Evolutionary conservation across 306 rosid genomes (phyloP), one percentile per base, ranked within the genome.

Genomic region (Mimosa pudica): DNA sequence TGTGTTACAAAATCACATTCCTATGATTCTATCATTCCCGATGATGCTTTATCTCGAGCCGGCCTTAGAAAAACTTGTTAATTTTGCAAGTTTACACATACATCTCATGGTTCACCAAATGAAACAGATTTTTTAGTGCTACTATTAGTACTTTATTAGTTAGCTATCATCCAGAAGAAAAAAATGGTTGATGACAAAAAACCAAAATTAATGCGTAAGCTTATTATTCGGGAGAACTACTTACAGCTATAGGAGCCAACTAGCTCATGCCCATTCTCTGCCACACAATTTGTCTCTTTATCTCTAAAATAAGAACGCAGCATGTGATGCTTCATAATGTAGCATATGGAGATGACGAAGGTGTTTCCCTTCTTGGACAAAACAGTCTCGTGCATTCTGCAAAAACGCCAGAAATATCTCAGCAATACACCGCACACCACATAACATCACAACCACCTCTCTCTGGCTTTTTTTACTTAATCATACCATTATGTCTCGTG

Each of bases 321-420:
- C 76, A 75, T 74, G 67, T 80, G 69, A 72, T 71, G 17, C 42
- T 36, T 79, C 65, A 52, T 48, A 20, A 46, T 62, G 54, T 65
- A 32, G 45, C 78, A 63, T 70, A 73, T 73, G 70, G 52, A 36
- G 72, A 71, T 70, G 64, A 57, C 68, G 24, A 2, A 9, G 47
- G 60, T 78, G 70, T 45, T 24, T 44, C 82, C 49, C 24, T 70
- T 70, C 24, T 24, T 13, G 9, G 20, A 55, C 73, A 44, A 68
- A 44, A 41, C 55, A 57, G n/a, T 10, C 58, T 69, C 81, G 10
- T 69, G 70, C 60, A 38, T 16, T 55, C 70, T 24, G 54, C 46
- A 57, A 8, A 69, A 55, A 16, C 47, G 10, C 5, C 75, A 54
- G 7, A 32, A 41, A 41, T 77, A 24, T n/a, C 71, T 30, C 54